Base-by-base conservation (phyloP, 129 eudicot genomes). In the Tanacetum coccineum region DNA sequence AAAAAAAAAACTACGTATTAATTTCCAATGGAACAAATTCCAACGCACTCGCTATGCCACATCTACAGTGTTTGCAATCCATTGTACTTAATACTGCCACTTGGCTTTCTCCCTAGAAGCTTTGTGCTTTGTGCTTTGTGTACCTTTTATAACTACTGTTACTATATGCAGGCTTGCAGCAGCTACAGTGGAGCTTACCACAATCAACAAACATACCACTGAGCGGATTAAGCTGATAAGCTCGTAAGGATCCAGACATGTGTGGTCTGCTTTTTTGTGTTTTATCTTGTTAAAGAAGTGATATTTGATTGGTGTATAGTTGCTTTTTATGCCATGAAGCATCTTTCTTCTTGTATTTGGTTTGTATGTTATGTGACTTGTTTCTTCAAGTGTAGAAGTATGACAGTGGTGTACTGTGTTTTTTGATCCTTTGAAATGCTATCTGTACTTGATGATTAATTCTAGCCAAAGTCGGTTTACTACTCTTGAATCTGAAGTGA, bases 161-260 rank as follows among this genome's bases (percentile, higher is more conserved):
- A 39, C 39, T 62, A n/a, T 54, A 22, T 67, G 70, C 70, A 69
- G 75, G 75, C 44, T 76, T 63, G 75, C 20, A 58, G 75, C 49
- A 68, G 80, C 45, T 61, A 68, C 20, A 56, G 80, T 48, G 74
- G 79, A 47, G 68, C 47, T 30, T 59, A 66, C 36, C 13, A 45
- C 17, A 60, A 32, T 52, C 70, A 18, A 19, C 17, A 74, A 39
- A 56, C 65, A 42, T 68, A 76, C 59, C 70, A 76, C 75, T 68
- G 15, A 61, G 22, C 4, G 19, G 15, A 42, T 54, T 22, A 17
- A 26, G 77, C 11, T 9, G 30, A 42, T 30, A 17, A 59, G 46
- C 8, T 30, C 75, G 6, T 14, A 51, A n/a, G 51, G 71, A 44
- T 54, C 49, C 55, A 73, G 71, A 64, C 65, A 39, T 72, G 13